These are phyloP conservation scores for Ilex aquifolium DNA, from an alignment of 257 asterid species.

Conservation along the genomic window DNA sequence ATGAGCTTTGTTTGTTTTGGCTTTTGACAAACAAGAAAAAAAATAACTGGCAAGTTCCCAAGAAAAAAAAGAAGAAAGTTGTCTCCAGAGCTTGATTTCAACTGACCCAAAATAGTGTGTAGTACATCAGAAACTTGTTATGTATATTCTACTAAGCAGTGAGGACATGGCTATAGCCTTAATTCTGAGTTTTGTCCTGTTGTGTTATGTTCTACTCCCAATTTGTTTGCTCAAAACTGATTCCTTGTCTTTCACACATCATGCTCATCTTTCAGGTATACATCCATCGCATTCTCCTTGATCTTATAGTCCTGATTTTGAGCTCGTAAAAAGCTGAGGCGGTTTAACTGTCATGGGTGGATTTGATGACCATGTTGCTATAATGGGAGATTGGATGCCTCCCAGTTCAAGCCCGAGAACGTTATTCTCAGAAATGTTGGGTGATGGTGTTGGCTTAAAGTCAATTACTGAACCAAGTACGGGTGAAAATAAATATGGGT, in stretches of 20 bases:
- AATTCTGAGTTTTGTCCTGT: no score
- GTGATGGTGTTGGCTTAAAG: conserved; percentile 29
- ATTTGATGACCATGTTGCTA: conserved; percentile 58
- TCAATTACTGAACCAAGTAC: conserved; percentile 17
- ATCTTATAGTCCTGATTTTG: background rate
- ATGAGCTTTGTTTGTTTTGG: conserved; percentile 6
- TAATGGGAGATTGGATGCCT: conserved; percentile 70
- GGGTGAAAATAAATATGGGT: conserved; percentile 24
- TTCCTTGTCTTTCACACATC: background rate
- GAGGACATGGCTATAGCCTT: no score
- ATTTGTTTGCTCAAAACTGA: background rate
- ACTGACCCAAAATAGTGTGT: no score
- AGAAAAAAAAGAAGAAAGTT: no score
- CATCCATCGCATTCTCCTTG: conserved; percentile 5
- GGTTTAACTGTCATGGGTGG: conserved; percentile 44
- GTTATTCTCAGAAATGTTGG: conserved; percentile 43
- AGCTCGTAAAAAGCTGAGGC: conserved; percentile 9
- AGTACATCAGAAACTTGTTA: no score
- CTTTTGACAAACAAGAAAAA: no score
- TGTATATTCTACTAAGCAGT: no score
- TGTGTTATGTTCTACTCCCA: background rate
- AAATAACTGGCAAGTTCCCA: no score
- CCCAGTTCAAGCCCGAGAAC: conserved; percentile 52
- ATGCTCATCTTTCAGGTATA: conserved; percentile 11
- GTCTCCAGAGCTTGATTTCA: no score